Conservation (phyloP, 306 rosid species). For the Glycine latifolia region DNA sequence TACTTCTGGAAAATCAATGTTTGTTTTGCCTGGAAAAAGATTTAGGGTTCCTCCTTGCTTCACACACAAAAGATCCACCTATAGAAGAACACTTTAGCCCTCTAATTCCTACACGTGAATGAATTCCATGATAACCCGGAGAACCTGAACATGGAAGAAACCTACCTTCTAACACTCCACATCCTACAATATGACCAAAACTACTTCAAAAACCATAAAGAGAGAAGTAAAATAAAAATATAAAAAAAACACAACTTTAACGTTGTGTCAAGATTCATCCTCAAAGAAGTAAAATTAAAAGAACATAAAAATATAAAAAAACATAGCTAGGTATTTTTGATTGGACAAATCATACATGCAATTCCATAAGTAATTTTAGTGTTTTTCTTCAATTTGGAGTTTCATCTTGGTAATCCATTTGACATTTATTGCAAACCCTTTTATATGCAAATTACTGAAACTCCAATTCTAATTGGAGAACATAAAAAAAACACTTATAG, state of each 20-base stretch:
- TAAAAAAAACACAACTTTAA: too few relatives aligned
- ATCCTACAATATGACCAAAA: constrained; percentile 51
- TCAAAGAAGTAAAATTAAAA: background rate
- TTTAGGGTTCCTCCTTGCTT: constrained; percentile 70
- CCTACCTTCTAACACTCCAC: constrained; percentile 61
- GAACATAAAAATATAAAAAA: background rate
- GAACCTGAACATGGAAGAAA: constrained; percentile 65
- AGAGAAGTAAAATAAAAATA: background rate
- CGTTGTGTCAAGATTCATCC: too few relatives aligned
- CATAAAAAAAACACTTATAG: too few relatives aligned
- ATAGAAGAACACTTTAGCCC: constrained; percentile 51
- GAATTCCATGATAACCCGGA: constrained; percentile 43
- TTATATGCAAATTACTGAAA: too few relatives aligned
- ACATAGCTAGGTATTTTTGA: background rate
- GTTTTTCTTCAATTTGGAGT: too few relatives aligned
- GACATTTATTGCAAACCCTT: too few relatives aligned
- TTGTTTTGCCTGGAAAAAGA: constrained; percentile 68
- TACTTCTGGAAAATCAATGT: constrained; percentile 65
- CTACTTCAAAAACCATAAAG: constrained; percentile 3
- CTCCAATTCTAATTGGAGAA: too few relatives aligned
- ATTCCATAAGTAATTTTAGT: too few relatives aligned
- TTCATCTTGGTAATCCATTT: too few relatives aligned
- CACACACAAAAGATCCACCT: constrained; percentile 60
- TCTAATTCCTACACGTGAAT: constrained; percentile 53
- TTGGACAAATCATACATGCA: background rate